Base-by-base conservation (phyloP, 768 basidiomycete genomes). In the Kwoniella pini region DNA sequence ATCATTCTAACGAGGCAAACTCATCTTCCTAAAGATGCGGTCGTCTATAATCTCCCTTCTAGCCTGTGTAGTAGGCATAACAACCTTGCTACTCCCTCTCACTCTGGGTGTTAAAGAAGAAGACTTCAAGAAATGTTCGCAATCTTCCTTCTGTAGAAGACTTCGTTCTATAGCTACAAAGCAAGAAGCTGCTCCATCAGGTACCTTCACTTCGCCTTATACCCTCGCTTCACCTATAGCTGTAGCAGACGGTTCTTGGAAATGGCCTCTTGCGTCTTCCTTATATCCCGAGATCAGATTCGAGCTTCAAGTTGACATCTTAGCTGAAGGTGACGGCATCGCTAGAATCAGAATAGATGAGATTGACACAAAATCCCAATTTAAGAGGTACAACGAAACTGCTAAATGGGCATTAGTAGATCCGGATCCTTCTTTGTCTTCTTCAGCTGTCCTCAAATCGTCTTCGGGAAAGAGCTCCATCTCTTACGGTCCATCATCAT, bases 271-370 rank as follows among this genome's bases (percentile, higher is more conserved):
- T 60, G 85, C 83, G 77, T 91, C 90, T 0, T 83, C 85, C 9
- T 79, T 98, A 6, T 92, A 95, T 79, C 92, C 92, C 1, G 83
- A 88, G 3, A 82, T 93, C 79, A 83, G 85, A 15, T 99, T 94
- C 71, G 81, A 83, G 36, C 83, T 99, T 52, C 86, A 92, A 64
- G 81, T 97, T 44, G 85, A 88, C 63, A 84, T 96, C 54, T 90
- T 94, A 58, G 83, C 86, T 4, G 50, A 70, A 28, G 72, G 70
- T 0, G 89, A 95, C 78, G 92, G 91, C 2, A 88, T 94, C 31
- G 88, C 90, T 31, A 83, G 94, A n/a, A 85, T 98, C 42, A 82
- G 87, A n/a, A 87, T 96, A 85, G 93, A 99, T 78, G 91, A 98
- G 74, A 81, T 90, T 0, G 83, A 82, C 44, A 88, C 68, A 0